Conservation (phyloP, 2,329 filamentous ascomycete genomes). For the Diaporthe velutina region DNA sequence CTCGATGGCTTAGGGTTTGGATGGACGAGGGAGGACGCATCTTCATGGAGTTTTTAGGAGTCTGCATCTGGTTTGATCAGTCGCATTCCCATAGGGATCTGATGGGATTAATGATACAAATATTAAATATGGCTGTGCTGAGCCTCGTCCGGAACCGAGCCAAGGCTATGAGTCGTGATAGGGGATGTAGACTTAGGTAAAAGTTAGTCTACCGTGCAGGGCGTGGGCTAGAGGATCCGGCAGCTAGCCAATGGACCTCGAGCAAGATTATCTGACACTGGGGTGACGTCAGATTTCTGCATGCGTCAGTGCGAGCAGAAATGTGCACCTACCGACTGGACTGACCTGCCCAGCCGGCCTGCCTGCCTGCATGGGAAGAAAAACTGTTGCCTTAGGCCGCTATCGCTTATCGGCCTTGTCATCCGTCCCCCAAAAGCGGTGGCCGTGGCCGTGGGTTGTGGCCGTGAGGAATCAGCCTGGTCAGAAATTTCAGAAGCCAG, state of each 20-base stretch:
- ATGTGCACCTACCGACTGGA: background rate
- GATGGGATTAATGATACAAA: background rate
- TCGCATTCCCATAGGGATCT: background rate
- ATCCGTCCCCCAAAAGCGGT: background rate
- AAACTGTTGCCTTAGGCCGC: constrained; percentile 30
- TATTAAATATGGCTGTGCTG: background rate
- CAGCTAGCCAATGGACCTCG: constrained; percentile 3
- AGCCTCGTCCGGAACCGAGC: background rate
- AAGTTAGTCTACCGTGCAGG: background rate
- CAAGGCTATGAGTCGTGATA: background rate
- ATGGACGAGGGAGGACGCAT: background rate
- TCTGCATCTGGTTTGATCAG: background rate
- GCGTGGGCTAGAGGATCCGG: background rate
- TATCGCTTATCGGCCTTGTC: constrained; percentile 26
- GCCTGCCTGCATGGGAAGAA: no score
- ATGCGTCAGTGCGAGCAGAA: background rate
- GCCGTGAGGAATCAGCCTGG: constrained; percentile 12
- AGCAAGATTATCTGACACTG: constrained; percentile 11
- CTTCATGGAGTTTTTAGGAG: constrained; percentile 5
- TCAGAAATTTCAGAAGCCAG: constrained; percentile 38
- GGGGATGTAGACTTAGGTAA: no score
- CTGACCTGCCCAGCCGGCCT: no score
- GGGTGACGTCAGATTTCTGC: constrained; percentile 19
- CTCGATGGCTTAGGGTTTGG: background rate
- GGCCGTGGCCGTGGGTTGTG: background rate